phyloP scores from a whole-genome alignment of 106 monocot genomes.

The Vanilla planifolia region DNA sequence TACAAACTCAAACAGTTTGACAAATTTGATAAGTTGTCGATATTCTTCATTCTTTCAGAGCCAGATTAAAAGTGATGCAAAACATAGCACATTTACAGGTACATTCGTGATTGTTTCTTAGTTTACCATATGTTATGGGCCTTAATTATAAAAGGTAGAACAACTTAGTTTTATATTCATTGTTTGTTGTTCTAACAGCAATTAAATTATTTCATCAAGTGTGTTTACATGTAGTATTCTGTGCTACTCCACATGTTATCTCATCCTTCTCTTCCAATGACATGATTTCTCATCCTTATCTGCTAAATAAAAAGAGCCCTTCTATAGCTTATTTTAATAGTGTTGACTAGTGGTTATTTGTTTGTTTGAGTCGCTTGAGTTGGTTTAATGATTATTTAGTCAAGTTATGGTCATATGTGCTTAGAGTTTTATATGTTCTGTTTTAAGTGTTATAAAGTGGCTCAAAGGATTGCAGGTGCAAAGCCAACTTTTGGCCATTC shows the following conservation, averaged over 20 bases:
- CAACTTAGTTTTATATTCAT: background rate
- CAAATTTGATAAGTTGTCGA: constrained; percentile 56
- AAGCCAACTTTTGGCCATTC: too few species aligned
- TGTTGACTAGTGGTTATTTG: too few species aligned
- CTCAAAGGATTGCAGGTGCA: too few species aligned
- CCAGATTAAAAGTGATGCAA: constrained; percentile 17
- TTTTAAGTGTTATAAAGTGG: too few species aligned
- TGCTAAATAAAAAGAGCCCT: too few species aligned
- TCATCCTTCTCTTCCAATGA: background rate
- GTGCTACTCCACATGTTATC: background rate
- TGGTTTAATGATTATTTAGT: too few species aligned
- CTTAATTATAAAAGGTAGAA: background rate
- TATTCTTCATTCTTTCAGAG: constrained; percentile 32
- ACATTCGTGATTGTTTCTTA: background rate
- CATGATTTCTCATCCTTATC: background rate
- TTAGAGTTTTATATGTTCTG: too few species aligned
- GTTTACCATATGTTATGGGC: background rate
- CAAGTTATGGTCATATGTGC: too few species aligned
- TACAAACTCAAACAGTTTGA: constrained; percentile 58
- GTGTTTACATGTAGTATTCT: background rate
- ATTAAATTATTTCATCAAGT: background rate
- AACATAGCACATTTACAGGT: constrained; percentile 20
- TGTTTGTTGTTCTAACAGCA: background rate
- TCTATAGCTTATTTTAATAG: too few species aligned
- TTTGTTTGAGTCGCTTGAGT: too few species aligned